phyloP scores from a whole-genome alignment of 345 rosid species.

The Lepidium didymum region DNA sequence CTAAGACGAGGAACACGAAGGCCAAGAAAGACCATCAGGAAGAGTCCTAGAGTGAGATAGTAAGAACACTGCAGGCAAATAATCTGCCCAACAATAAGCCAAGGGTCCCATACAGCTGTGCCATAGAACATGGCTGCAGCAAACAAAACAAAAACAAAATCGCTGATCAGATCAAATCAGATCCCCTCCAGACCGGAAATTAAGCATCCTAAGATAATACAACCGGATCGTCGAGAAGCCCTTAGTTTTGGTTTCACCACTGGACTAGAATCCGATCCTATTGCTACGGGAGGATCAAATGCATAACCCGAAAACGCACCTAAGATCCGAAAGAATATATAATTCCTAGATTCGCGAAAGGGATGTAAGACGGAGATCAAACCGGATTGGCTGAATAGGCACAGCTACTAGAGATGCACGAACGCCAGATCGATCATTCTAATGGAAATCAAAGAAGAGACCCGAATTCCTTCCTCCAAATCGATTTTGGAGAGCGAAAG shows the following conservation, averaged over 20 bases:
- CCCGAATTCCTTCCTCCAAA: too few relatives aligned
- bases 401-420: conserved; percentile 4
- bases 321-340: neutral
- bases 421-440: conserved; percentile 7
- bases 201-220: neutral
- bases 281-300: neutral
- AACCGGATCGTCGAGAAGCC: neutral
- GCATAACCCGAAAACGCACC: conserved; percentile 8
- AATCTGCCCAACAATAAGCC: conserved; percentile 90
- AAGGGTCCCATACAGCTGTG: conserved; percentile 87
- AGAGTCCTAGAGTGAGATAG: conserved; percentile 68
- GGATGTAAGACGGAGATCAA: neutral
- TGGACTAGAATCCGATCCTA: neutral
- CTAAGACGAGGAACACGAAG: conserved; percentile 76
- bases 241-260: neutral
- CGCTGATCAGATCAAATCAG: neutral
- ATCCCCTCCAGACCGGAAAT: neutral
- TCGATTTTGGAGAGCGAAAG: neutral
- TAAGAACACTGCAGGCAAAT: conserved; percentile 77
- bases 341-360: neutral
- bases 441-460: neutral
- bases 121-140: conserved; percentile 83
- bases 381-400: neutral
- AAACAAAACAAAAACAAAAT: neutral
- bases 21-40: conserved; percentile 56